These are phyloP conservation scores for Lactarius indigo DNA, from an alignment of 768 basidiomycete genomes.

Conservation along the genomic window DNA sequence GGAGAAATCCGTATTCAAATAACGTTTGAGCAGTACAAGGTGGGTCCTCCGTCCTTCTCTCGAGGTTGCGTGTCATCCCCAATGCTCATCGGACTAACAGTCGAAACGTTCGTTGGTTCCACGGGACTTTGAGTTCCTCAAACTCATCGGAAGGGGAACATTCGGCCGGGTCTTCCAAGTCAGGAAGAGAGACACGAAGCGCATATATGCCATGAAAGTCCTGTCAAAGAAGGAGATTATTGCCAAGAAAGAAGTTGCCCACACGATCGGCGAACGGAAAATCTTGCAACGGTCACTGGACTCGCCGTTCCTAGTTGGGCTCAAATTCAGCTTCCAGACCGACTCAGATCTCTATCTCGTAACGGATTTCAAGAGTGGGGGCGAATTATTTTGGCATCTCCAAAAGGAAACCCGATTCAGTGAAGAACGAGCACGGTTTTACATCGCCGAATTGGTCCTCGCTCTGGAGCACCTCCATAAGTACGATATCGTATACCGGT, in stretches of 20 bases:
- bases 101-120: constrained; percentile 86
- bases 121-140: constrained; percentile 96
- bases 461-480: constrained; percentile 97
- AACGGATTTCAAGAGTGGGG: constrained; percentile 98
- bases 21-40: constrained; percentile 89
- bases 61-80: not conserved
- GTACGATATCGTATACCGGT: constrained; percentile 93
- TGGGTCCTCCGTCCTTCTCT: constrained; percentile 37
- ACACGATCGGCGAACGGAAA: constrained; percentile 99
- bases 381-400: constrained; percentile 97
- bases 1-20: constrained; percentile 95
- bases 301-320: constrained; percentile 94
- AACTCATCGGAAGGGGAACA: constrained; percentile 96
- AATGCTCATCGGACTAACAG: constrained; percentile 36
- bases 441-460: constrained; percentile 92
- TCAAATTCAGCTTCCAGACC: constrained; percentile 98
- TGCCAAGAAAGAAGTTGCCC: constrained; percentile 98
- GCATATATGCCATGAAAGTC: constrained; percentile 99
- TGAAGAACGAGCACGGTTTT: constrained; percentile 93
- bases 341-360: constrained; percentile 93
- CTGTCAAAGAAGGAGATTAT: constrained; percentile 98
- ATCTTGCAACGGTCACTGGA: constrained; percentile 92
- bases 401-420: constrained; percentile 92
- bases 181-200: constrained; percentile 94
- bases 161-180: constrained; percentile 99